phyloP scores from a whole-genome alignment of 352 stramenopile species.

The Pythium coloratum region DNA sequence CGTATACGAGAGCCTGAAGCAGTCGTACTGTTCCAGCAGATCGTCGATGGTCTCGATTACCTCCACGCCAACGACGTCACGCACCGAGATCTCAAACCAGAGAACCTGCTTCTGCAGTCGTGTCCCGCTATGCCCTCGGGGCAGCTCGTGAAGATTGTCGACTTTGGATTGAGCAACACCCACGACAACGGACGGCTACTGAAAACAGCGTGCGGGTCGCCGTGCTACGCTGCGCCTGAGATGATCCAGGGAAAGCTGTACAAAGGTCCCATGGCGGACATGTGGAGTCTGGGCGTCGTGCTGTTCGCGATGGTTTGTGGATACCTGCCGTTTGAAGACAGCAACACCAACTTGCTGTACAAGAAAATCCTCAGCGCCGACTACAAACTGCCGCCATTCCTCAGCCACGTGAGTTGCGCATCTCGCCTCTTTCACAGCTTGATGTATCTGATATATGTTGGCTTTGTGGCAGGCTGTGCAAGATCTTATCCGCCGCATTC shows the following conservation, averaged over 20 bases:
- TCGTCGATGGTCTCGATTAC: constrained; percentile 91
- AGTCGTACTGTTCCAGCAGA: constrained; percentile 86
- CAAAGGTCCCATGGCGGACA: constrained; percentile 79
- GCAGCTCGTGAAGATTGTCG: constrained; percentile 87
- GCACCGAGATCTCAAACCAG: constrained; percentile 90
- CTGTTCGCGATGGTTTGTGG: constrained; percentile 93
- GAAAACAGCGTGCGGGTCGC: constrained; percentile 89
- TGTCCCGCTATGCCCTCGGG: constrained; percentile 28
- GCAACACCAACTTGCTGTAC: constrained; percentile 91
- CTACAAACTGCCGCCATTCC: constrained; percentile 80
- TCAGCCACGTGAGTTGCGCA: constrained; percentile 50
- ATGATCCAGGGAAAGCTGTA: constrained; percentile 91
- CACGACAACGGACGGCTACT: constrained; percentile 81
- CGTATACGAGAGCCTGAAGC: constrained; percentile 82
- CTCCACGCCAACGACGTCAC: constrained; percentile 90
- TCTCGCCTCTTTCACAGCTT: no score
- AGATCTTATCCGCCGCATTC: constrained; percentile 81
- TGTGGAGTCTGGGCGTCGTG: constrained; percentile 93
- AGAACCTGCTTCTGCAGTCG: constrained; percentile 90
- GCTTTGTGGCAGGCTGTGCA: constrained; percentile 42
- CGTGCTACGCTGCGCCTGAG: constrained; percentile 92
- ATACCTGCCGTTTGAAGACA: constrained; percentile 91
- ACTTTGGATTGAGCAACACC: constrained; percentile 93
- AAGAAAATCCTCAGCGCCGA: constrained; percentile 91
- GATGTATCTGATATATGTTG: not conserved